Conservation (phyloP, 2,329 filamentous ascomycete species). For the Aspergillus pseudoterreus region DNA sequence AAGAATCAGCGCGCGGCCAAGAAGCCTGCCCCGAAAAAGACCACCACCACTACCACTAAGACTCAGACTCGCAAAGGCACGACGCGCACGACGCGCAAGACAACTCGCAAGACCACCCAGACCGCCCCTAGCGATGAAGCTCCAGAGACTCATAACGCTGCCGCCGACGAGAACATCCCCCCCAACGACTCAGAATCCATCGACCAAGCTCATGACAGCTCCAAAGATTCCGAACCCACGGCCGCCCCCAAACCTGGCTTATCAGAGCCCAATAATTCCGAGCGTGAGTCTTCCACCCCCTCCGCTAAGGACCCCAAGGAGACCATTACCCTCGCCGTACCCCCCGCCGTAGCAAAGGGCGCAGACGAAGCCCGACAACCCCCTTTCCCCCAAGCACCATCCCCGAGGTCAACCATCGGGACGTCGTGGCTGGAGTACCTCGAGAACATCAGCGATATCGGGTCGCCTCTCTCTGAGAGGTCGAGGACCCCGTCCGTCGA, state of each 20-base stretch:
- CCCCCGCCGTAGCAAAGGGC: background rate
- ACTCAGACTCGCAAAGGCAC: constrained; percentile 10
- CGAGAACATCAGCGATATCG: constrained; percentile 9
- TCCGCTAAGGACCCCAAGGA: background rate
- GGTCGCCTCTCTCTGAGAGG: constrained; percentile 10
- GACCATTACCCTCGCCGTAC: background rate
- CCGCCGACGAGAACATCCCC: constrained; percentile 1
- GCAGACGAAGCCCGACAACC: background rate
- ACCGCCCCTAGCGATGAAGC: constrained; percentile 4
- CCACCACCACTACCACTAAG: constrained; percentile 8
- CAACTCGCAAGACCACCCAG: constrained; percentile 10
- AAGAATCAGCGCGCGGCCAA: constrained; percentile 13
- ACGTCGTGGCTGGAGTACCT: background rate
- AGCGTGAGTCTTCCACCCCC: constrained; percentile 11
- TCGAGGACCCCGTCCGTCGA: constrained; percentile 8
- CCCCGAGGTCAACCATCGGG: background rate
- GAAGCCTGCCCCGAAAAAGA: constrained; percentile 10
- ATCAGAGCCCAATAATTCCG: constrained; percentile 10
- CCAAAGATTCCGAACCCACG: background rate
- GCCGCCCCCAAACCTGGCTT: constrained; percentile 1
- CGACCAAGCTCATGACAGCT: background rate
- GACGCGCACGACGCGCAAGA: constrained; percentile 12
- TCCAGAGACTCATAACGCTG: constrained; percentile 4
- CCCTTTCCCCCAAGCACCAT: background rate
- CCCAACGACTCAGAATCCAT: constrained; percentile 6